Evolutionary conservation across 2,329 filamentous ascomycete genomes (phyloP), one percentile per base, ranked within the genome.

Genomic region (Colletotrichum musae): DNA sequence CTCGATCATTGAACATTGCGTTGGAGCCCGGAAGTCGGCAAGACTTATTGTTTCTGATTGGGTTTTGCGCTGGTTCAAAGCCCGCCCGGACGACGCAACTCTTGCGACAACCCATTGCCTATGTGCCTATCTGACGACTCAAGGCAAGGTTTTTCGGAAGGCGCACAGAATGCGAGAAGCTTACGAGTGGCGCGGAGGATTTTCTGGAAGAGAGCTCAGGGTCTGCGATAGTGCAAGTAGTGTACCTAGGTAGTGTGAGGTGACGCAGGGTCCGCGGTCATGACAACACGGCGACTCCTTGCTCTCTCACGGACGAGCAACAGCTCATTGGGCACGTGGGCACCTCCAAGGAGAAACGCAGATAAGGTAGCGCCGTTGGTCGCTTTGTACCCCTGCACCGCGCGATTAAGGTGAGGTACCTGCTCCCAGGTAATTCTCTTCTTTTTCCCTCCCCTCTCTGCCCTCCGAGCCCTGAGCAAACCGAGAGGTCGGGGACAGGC

Each of bases 311-410:
- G 32, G 9, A n/a, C 36, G 13, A 36, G 32, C 32, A 47, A 43
- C 26, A 32, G 59, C 50, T 62, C 50, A 53, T 48, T 67, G 52
- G 58, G 58, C 64, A 52, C 58, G 64, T 58, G 64, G 43, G 13
- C 48, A 9, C 5, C 43, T 51, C 28, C 39, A 32, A 57, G 43
- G 41, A 12, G 18, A 15, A 18, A 51, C 61, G 21, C 32, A 43
- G 56, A 53, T 50, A 45, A 41, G 48, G 63, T 36, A 36, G 32
- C 39, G 57, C 26, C 57, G 13, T 39, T 26, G 41, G 41, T n/a
- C 15, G 16, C 41, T n/a, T 15, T 53, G 32, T 64, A 45, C n/a
- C 64, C 43, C 48, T 56, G 50, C 51, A 45, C 48, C 41, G 24
- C 39, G 26, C 57, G 26, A 54, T 24, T 48, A 54, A 54, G 63